Conservation (phyloP, 139 green algal genomes). For the Chlamydomonas schloesseri region DNA sequence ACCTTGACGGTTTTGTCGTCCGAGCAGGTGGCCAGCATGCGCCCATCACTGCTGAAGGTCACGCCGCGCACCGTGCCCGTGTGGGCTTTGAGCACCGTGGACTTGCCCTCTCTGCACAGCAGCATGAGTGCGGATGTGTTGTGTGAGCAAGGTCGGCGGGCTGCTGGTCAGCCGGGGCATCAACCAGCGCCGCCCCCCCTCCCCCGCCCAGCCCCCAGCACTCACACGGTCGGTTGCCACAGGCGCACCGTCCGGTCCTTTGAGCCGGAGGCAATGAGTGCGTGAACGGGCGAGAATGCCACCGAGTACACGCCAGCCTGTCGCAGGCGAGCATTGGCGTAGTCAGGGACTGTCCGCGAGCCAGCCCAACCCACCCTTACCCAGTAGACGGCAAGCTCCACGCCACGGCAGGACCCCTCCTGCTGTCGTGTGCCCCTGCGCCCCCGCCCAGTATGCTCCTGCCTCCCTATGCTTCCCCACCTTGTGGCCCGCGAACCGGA, state of each 20-base stretch:
- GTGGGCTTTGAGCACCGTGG: constrained; percentile 88
- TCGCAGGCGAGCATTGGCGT: too few relatives aligned
- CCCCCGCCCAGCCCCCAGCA: neutral
- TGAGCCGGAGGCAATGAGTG: constrained; percentile 86
- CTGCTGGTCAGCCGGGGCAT: too few relatives aligned
- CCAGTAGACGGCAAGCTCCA: too few relatives aligned
- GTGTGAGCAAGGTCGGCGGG: too few relatives aligned
- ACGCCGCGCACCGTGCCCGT: constrained; percentile 85
- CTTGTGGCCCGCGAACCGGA: constrained; percentile 87
- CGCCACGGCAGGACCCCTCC: too few relatives aligned
- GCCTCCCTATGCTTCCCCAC: too few relatives aligned
- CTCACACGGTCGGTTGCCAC: constrained; percentile 87
- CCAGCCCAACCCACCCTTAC: too few relatives aligned
- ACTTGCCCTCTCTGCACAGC: constrained; percentile 81
- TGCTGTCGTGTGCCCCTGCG: too few relatives aligned
- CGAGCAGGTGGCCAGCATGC: constrained; percentile 78
- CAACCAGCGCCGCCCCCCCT: too few relatives aligned
- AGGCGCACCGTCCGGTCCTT: constrained; percentile 88
- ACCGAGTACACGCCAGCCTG: constrained; percentile 86
- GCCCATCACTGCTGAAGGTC: constrained; percentile 81
- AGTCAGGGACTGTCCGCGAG: too few relatives aligned
- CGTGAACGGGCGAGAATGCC: constrained; percentile 75
- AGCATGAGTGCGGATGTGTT: too few relatives aligned
- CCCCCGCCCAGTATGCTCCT: too few relatives aligned
- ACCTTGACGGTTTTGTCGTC: constrained; percentile 95